Conservation (phyloP, 306 rosid species). For the Boehmeria nivea region DNA sequence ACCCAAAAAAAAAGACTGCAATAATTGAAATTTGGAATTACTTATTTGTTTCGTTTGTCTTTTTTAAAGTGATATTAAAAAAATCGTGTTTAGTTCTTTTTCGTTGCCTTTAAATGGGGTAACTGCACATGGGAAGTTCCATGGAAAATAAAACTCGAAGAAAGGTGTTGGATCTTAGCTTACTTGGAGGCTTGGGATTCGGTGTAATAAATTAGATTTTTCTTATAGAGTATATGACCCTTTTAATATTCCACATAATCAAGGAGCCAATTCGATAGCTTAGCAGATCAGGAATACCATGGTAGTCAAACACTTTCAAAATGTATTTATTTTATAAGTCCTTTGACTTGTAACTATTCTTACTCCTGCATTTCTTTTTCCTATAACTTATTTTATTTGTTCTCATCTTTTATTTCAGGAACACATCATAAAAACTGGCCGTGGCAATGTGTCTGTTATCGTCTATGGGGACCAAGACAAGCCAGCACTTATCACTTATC, state of each 20-base stretch:
- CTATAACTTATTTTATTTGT: neutral
- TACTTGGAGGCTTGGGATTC: slow-evolving; percentile 26
- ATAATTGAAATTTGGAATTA: slow-evolving; percentile 35
- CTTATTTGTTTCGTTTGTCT: slow-evolving; percentile 29
- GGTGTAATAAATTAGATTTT: slow-evolving; percentile 20
- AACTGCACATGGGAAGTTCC: slow-evolving; percentile 49
- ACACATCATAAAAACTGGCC: slow-evolving; percentile 63
- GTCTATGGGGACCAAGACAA: slow-evolving; percentile 82
- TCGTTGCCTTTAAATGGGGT: slow-evolving; percentile 33
- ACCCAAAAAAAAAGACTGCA: slow-evolving; percentile 10
- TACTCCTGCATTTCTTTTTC: neutral
- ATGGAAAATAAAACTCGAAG: slow-evolving; percentile 33
- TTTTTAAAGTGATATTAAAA: slow-evolving; percentile 28
- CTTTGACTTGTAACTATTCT: too few relatives aligned
- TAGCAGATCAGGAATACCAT: neutral
- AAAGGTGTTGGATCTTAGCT: slow-evolving; percentile 23
- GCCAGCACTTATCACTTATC: slow-evolving; percentile 84
- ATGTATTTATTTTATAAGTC: neutral
- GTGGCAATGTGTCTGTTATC: slow-evolving; percentile 81
- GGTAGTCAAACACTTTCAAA: slow-evolving; percentile 8
- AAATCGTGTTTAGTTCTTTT: slow-evolving; percentile 26
- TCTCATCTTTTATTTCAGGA: slow-evolving; percentile 41
- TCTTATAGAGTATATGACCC: slow-evolving; percentile 13
- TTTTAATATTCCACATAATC: neutral
- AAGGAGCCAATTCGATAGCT: neutral